Evolutionary conservation across 208 protist species (phyloP).

Genomic region (Angomonas desouzai): DNA sequence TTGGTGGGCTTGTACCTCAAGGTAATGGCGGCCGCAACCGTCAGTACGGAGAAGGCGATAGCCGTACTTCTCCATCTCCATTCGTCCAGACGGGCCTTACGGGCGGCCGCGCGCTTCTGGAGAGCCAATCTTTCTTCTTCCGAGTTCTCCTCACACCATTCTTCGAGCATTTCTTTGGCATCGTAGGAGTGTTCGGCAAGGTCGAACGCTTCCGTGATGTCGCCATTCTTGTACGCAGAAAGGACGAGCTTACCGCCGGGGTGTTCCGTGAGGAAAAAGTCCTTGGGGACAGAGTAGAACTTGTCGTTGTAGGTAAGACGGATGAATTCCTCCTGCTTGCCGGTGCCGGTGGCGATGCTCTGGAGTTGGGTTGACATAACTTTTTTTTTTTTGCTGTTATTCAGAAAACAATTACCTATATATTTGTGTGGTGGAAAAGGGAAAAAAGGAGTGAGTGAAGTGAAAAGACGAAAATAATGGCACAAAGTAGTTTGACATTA

Average conservation of each 20-base stretch:
- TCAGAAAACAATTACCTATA: too few relatives aligned
- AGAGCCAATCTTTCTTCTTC: neutral
- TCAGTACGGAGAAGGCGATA: constrained; percentile 6
- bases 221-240: constrained; percentile 15
- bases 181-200: constrained; percentile 27
- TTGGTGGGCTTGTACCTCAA: neutral
- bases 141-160: constrained; percentile 17
- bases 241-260: constrained; percentile 30
- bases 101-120: neutral
- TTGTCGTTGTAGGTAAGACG: constrained; percentile 28
- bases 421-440: too few relatives aligned
- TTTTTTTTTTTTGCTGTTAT: neutral
- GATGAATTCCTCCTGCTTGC: constrained; percentile 2
- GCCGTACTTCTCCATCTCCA: constrained; percentile 12
- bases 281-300: constrained; percentile 24
- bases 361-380: neutral
- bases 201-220: constrained; percentile 40
- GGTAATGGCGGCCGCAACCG: neutral
- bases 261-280: constrained; percentile 30
- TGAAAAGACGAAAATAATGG: too few relatives aligned
- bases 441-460: too few relatives aligned
- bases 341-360: neutral
- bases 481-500: too few relatives aligned
- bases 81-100: neutral
- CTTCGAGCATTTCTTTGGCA: constrained; percentile 27